phyloP scores from a whole-genome alignment of 306 rosid species.

The Quercus bicolor region DNA sequence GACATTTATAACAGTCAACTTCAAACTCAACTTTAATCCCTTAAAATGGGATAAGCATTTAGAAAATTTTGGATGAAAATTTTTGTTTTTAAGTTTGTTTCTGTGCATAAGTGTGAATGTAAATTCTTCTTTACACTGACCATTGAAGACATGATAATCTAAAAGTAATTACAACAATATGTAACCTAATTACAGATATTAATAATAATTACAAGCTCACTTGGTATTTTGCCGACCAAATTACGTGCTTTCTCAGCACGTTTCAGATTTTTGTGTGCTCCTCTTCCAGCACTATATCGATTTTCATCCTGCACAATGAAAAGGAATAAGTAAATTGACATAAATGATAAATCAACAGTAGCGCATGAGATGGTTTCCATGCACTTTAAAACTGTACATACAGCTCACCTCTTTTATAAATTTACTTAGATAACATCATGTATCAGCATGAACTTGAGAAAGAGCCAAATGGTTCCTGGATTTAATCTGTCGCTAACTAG shows the following conservation, averaged over 20 bases:
- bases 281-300: conserved; percentile 83
- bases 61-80: neutral
- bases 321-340: conserved; percentile 2
- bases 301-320: conserved; percentile 65
- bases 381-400: too few relatives aligned
- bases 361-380: too few relatives aligned
- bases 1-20: neutral
- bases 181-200: neutral
- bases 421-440: too few relatives aligned
- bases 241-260: conserved; percentile 93
- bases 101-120: neutral
- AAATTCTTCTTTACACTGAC: neutral
- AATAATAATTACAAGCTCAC: conserved; percentile 41
- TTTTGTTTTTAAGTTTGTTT: neutral
- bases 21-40: neutral
- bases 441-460: too few relatives aligned
- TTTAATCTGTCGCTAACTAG: neutral
- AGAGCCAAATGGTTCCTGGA: neutral
- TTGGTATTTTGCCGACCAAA: conserved; percentile 63
- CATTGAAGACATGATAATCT: neutral
- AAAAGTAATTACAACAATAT: neutral
- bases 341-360: neutral
- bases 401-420: too few relatives aligned
- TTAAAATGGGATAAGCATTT: neutral
- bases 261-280: conserved; percentile 88